Percentiles rank a stretch among this genome's conserved stretches.
Conservation (phyloP, 78 protist species). For the Speleostelium caveatum region DNA sequence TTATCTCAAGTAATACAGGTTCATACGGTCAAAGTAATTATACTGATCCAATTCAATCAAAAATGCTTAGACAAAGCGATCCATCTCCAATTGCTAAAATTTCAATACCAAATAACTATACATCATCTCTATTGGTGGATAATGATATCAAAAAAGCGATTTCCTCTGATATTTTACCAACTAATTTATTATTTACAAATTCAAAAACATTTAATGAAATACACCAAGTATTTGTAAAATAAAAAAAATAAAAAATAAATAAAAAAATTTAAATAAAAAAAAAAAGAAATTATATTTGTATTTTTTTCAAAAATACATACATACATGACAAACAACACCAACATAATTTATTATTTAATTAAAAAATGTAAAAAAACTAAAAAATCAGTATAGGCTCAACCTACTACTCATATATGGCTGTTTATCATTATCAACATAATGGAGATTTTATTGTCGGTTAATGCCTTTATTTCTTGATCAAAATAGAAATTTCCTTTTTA, state of each 20-base stretch:
- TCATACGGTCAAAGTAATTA: constrained; percentile 15
- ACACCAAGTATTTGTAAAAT: constrained; percentile 20
- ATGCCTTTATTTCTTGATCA: too few relatives aligned
- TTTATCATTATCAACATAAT: too few relatives aligned
- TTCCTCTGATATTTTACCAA: constrained; percentile 1
- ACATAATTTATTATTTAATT: too few relatives aligned
- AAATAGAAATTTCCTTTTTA: too few relatives aligned
- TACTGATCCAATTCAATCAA: constrained; percentile 36
- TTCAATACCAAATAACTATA: not conserved
- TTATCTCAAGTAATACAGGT: not conserved
- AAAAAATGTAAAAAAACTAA: too few relatives aligned
- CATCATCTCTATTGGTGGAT: not conserved
- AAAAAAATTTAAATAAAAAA: not conserved
- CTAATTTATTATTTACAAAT: constrained; percentile 9
- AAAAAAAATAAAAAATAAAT: not conserved
- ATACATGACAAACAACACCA: too few relatives aligned
- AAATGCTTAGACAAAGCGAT: constrained; percentile 6
- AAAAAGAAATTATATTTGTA: constrained; percentile 10
- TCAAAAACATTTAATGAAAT: constrained; percentile 14
- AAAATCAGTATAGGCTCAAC: too few relatives aligned
- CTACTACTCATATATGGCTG: too few relatives aligned
- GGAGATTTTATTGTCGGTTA: too few relatives aligned
- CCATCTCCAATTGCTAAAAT: constrained; percentile 5
- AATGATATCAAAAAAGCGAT: constrained; percentile 35
- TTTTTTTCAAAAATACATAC: too few relatives aligned